phyloP scores from a whole-genome alignment of 2,329 filamentous ascomycete genomes.

The Fusarium pseudograminearum region DNA sequence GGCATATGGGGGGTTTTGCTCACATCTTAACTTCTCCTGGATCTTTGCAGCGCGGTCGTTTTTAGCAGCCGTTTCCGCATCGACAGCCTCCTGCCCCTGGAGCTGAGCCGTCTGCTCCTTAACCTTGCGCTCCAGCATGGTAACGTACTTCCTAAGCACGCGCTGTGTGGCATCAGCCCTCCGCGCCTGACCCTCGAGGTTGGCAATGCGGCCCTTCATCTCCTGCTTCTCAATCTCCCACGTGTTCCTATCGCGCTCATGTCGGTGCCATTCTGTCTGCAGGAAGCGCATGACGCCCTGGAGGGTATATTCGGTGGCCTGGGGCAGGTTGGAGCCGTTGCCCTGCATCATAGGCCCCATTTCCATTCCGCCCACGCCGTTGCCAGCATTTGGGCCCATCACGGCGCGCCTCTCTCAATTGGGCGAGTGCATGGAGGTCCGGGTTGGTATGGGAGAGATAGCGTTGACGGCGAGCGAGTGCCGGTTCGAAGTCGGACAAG shows the following conservation, averaged over 20 bases:
- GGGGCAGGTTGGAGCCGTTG: slow-evolving; percentile 63
- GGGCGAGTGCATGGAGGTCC: slow-evolving; percentile 55
- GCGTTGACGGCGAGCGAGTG: slow-evolving; percentile 34
- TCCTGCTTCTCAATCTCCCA: slow-evolving; percentile 99
- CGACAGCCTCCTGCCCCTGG: slow-evolving; percentile 59
- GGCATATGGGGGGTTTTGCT: slow-evolving; percentile 32
- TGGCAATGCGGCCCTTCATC: slow-evolving; percentile 97
- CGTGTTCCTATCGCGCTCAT: slow-evolving; percentile 95
- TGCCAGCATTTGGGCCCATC: slow-evolving; percentile 59
- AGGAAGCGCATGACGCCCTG: slow-evolving; percentile 97
- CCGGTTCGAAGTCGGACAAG: slow-evolving; percentile 40
- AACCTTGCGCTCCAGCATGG: slow-evolving; percentile 88
- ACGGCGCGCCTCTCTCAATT: slow-evolving; percentile 53
- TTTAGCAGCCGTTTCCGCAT: slow-evolving; percentile 59
- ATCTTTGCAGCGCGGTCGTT: slow-evolving; percentile 66
- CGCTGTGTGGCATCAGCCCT: slow-evolving; percentile 90
- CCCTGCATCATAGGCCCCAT: slow-evolving; percentile 60
- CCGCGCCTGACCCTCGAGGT: slow-evolving; percentile 88
- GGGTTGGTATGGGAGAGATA: slow-evolving; percentile 39
- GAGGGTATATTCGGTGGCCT: slow-evolving; percentile 71
- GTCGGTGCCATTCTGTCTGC: slow-evolving; percentile 98
- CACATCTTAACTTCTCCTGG: slow-evolving; percentile 69
- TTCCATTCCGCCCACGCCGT: slow-evolving; percentile 62
- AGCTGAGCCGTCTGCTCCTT: slow-evolving; percentile 83
- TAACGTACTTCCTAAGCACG: slow-evolving; percentile 89